Evolutionary conservation across 192 early-diverging fungal genomes (phyloP).

Genomic region (Coemansia reversa): DNA sequence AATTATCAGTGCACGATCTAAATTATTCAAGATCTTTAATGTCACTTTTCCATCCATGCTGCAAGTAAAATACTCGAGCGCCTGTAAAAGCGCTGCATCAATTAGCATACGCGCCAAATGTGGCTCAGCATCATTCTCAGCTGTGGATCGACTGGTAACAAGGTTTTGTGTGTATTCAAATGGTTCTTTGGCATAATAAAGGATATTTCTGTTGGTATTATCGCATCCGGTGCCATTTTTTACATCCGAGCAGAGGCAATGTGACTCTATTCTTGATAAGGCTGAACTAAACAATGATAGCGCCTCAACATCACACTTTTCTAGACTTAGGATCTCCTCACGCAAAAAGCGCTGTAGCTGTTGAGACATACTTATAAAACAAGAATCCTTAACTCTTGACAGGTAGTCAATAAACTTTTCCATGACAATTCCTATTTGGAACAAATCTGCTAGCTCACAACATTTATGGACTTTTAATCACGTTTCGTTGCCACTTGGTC

Average conservation of each 20-base stretch:
- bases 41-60: background rate
- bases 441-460: background rate
- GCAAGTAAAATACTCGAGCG: conserved; percentile 7
- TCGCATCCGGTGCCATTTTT: background rate
- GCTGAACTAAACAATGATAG: background rate
- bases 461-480: background rate
- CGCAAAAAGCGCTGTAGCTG: background rate
- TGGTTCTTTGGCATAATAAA: background rate
- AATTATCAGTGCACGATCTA: conserved; percentile 25
- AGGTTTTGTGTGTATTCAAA: conserved; percentile 3
- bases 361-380: background rate
- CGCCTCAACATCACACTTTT: background rate
- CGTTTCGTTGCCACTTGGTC: background rate
- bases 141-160: conserved; percentile 4
- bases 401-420: background rate
- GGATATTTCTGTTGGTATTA: background rate
- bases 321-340: background rate
- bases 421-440: background rate
- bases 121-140: conserved; percentile 9
- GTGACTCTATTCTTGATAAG: background rate
- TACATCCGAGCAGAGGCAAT: background rate
- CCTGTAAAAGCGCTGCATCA: conserved; percentile 18
- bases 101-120: conserved; percentile 16
- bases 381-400: background rate
- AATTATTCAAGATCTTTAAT: conserved; percentile 16